A percentile compares a stretch with the other conserved stretches of the same genome.
These are phyloP conservation scores for Eremothecium cymbalariae DNA, from an alignment of 1,139 yeast genomes.

Conservation along the genomic window DNA sequence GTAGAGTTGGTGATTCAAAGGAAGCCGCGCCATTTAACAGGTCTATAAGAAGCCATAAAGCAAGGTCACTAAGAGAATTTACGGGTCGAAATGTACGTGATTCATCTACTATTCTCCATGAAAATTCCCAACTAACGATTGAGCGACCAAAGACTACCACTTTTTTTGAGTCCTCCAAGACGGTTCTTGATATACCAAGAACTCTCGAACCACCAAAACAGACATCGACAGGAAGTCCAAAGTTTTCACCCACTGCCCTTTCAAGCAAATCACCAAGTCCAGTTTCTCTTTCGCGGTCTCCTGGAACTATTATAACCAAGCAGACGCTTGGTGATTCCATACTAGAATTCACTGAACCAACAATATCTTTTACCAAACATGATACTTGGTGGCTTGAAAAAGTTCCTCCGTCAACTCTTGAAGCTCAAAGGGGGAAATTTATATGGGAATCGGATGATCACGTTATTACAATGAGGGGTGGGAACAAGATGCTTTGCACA, in stretches of 20 bases:
- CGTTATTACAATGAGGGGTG: constrained; percentile 49
- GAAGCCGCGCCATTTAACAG: not conserved
- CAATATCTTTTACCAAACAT: constrained; percentile 32
- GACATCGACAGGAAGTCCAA: not conserved
- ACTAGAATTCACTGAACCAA: constrained; percentile 11
- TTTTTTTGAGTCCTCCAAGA: not conserved
- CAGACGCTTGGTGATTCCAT: constrained; percentile 12
- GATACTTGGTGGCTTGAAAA: constrained; percentile 34
- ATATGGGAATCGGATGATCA: constrained; percentile 61
- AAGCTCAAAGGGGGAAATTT: constrained; percentile 35
- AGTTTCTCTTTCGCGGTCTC: too few species aligned
- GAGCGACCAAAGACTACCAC: constrained; percentile 2
- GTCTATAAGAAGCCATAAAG: not conserved
- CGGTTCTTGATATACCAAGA: not conserved
- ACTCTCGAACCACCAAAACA: not conserved
- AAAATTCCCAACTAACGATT: not conserved
- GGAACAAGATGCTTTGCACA: constrained; percentile 42
- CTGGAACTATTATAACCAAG: too few species aligned
- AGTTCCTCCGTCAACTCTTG: constrained; percentile 49
- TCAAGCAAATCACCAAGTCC: too few species aligned
- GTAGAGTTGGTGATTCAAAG: not conserved
- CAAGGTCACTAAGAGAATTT: constrained; percentile 3
- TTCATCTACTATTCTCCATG: not conserved
- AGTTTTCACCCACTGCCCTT: not conserved
- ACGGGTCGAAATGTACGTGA: constrained; percentile 1